These are phyloP conservation scores for Lathyrus sativus DNA, from an alignment of 306 rosid genomes.

Conservation along the genomic window DNA sequence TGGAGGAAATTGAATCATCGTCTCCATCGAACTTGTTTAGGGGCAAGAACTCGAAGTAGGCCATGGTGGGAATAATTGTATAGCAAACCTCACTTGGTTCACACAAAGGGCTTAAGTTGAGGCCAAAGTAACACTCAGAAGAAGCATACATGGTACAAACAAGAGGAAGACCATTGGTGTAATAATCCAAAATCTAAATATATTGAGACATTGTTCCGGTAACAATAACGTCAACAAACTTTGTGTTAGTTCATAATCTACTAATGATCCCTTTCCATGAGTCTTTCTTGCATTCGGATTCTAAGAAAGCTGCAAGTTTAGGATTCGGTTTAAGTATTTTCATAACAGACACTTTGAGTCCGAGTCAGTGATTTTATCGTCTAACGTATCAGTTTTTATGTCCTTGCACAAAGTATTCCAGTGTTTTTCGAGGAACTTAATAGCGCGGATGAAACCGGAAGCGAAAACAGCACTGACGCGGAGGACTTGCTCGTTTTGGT, in stretches of 20 bases:
- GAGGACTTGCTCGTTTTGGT: too few species aligned
- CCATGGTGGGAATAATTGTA: constrained; percentile 68
- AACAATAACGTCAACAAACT: constrained; percentile 68
- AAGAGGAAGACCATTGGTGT: constrained; percentile 60
- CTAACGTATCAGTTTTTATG: constrained; percentile 51
- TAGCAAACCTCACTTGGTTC: constrained; percentile 59
- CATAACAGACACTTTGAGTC: constrained; percentile 49
- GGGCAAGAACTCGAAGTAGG: constrained; percentile 67
- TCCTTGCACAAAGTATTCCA: constrained; percentile 53
- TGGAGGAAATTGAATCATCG: constrained; percentile 30
- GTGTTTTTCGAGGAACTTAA: constrained; percentile 57
- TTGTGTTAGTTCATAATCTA: constrained; percentile 65
- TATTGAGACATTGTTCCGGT: constrained; percentile 75
- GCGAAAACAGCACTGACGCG: constrained; percentile 74
- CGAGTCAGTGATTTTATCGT: constrained; percentile 44
- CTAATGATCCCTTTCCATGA: constrained; percentile 56
- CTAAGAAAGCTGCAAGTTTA: constrained; percentile 50
- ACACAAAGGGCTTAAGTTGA: constrained; percentile 63
- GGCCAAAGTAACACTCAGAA: constrained; percentile 67
- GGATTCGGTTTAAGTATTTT: constrained; percentile 54
- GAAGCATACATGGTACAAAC: constrained; percentile 72
- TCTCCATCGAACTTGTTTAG: constrained; percentile 40
- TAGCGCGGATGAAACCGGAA: constrained; percentile 65
- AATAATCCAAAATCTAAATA: constrained; percentile 54
- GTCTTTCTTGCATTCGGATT: constrained; percentile 46